Evolutionary conservation across 1,284 basidiomycete genomes (phyloP).

Genomic region (Heterobasidion parviporum): DNA sequence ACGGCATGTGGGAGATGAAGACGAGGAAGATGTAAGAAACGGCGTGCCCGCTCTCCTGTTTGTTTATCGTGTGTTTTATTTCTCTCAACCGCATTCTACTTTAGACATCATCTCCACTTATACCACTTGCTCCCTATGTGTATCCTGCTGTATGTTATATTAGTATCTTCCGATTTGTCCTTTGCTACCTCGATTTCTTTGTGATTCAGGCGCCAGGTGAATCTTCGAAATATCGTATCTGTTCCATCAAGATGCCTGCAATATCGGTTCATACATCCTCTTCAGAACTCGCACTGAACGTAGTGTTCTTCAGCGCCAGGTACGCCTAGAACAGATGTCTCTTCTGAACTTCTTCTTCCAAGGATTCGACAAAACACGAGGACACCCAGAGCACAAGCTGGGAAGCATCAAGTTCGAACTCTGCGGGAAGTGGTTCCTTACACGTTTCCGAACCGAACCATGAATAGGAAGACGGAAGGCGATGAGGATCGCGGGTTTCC

Average conservation of each 20-base stretch:
- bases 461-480: not conserved
- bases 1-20: constrained; percentile 39
- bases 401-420: too few relatives aligned
- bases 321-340: too few relatives aligned
- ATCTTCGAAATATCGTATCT: too few relatives aligned
- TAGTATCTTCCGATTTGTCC: not conserved
- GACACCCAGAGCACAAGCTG: too few relatives aligned
- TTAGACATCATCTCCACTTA: not conserved
- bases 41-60: not conserved
- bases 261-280: too few relatives aligned
- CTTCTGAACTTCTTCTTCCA: too few relatives aligned
- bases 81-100: not conserved
- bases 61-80: not conserved
- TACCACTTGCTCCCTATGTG: not conserved
- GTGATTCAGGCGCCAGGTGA: not conserved
- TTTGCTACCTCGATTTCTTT: not conserved
- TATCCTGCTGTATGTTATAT: not conserved
- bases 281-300: too few relatives aligned
- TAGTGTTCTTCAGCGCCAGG: too few relatives aligned
- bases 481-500: not conserved
- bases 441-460: not conserved
- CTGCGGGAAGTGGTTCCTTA: not conserved
- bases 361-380: too few relatives aligned
- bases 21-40: constrained; percentile 11
- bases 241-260: too few relatives aligned